Evolutionary conservation across 768 basidiomycete species (phyloP).

Genomic region (Rhizopogon salebrosus): DNA sequence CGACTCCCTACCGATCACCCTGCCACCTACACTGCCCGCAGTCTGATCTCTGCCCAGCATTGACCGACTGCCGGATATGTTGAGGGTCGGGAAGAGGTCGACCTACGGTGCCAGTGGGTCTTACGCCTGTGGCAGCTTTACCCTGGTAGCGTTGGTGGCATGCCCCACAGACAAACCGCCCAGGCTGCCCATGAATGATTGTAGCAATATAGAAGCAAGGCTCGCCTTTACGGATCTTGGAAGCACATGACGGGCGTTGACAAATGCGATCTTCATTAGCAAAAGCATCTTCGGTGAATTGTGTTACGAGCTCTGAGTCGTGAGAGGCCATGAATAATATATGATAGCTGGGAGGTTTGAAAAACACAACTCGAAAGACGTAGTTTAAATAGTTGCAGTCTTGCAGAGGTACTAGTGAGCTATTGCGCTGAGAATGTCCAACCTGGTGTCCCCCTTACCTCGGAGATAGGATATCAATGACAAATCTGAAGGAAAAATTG

Average conservation of each 20-base stretch:
- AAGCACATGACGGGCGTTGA: background rate
- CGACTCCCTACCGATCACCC: no score
- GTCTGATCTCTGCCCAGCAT: background rate
- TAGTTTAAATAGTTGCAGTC: background rate
- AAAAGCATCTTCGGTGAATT: constrained; percentile 6
- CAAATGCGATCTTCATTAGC: background rate
- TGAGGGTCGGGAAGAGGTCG: background rate
- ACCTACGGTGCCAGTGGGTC: background rate
- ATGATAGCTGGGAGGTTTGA: background rate
- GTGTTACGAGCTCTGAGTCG: constrained; percentile 1
- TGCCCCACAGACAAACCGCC: background rate
- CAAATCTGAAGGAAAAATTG: no score
- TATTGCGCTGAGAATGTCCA: background rate
- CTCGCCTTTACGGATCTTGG: constrained; percentile 1
- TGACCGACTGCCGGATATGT: background rate
- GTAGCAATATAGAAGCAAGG: constrained; percentile 1
- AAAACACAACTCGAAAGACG: background rate
- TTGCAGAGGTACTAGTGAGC: background rate
- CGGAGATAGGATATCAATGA: no score
- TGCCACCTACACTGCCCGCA: no score
- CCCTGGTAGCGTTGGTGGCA: constrained; percentile 1
- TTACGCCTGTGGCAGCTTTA: background rate
- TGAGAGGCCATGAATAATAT: background rate
- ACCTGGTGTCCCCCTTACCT: no score
- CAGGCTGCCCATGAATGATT: background rate